Evolutionary conservation across 129 eudicot species (phyloP).

Genomic region (Escallonia herrerae): DNA sequence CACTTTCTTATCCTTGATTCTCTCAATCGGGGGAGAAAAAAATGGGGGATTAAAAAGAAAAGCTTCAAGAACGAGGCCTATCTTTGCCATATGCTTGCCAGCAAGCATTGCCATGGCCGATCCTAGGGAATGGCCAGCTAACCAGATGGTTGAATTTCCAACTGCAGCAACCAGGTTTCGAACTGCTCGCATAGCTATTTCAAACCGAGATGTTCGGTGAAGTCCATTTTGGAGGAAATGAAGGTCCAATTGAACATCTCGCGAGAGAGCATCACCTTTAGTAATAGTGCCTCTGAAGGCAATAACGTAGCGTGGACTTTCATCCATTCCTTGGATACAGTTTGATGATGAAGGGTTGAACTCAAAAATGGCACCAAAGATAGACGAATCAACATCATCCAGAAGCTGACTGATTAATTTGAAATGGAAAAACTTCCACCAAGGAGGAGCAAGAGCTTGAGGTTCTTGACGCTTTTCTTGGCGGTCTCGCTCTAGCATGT

Average conservation of each 20-base stretch:
- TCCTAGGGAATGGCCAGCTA: conserved; percentile 91
- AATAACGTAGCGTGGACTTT: conserved; percentile 45
- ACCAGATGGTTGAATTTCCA: conserved; percentile 60
- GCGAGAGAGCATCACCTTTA: conserved; percentile 55
- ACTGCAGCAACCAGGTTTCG: conserved; percentile 52
- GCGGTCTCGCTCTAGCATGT: conserved; percentile 71
- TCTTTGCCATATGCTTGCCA: conserved; percentile 74
- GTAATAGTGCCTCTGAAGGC: conserved; percentile 87
- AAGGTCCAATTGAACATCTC: conserved; percentile 70
- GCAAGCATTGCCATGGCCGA: conserved; percentile 87
- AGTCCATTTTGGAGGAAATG: conserved; percentile 64
- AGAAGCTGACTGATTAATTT: conserved; percentile 45
- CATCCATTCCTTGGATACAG: background rate
- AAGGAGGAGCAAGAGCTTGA: conserved; percentile 76
- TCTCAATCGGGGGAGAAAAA: conserved; percentile 82
- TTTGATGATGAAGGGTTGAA: conserved; percentile 32
- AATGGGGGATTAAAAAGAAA: conserved; percentile 89
- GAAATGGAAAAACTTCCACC: conserved; percentile 80
- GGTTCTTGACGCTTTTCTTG: conserved; percentile 57
- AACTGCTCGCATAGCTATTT: conserved; percentile 60
- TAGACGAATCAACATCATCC: conserved; percentile 61
- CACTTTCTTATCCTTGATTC: conserved; percentile 54
- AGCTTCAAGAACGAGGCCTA: conserved; percentile 55
- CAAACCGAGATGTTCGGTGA: conserved; percentile 66
- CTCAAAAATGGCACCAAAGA: conserved; percentile 80